Base-by-base conservation (phyloP, 2,329 filamentous ascomycete genomes). In the Drechslerella stenobrocha region DNA sequence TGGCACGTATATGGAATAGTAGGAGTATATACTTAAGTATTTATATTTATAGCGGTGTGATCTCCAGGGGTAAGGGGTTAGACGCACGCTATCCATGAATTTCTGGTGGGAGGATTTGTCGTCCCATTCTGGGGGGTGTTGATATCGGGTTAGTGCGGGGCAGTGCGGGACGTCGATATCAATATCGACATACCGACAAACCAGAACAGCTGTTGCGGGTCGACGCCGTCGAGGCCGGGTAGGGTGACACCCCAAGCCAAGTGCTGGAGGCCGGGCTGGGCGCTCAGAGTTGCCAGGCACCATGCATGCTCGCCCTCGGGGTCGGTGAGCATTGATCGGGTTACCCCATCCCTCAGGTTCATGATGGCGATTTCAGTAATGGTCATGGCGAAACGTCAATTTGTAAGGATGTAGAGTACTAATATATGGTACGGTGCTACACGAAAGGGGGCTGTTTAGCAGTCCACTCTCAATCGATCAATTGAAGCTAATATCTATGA, bases 61-160 rank as follows among this genome's bases (percentile, higher is more conserved):
- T 9, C n/a, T n/a, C n/a, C n/a, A n/a, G n/a, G n/a, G n/a, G n/a
- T n/a, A n/a, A n/a, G n/a, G n/a, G n/a, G n/a, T 26, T 47, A 3
- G 15, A 48, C 52, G 11, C 50, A 44, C 53, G n/a, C 23, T 35
- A n/a, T 22, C 40, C 35, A 24, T 30, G 55, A 66, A 66, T 23
- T 35, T 22, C 32, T 50, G 15, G 35, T 66, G 61, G 22, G 61
- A 53, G 6, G 46, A 26, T 8, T 53, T 37, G 34, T 34, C 34
- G 23, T 66, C 61, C 61, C 61, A 66, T 66, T 66, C 61, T 66
- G n/a, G n/a, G n/a, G n/a, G n/a, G n/a, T n/a, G n/a, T n/a, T n/a
- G n/a, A n/a, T n/a, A n/a, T n/a, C n/a, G n/a, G 7, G 45, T 30
- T 30, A 30, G 28, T 30, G 28, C 28, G 28, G 5, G 28, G 5